These are phyloP conservation scores for Auricularia sp. DNA, from an alignment of 768 basidiomycete genomes.

Conservation along the genomic window DNA sequence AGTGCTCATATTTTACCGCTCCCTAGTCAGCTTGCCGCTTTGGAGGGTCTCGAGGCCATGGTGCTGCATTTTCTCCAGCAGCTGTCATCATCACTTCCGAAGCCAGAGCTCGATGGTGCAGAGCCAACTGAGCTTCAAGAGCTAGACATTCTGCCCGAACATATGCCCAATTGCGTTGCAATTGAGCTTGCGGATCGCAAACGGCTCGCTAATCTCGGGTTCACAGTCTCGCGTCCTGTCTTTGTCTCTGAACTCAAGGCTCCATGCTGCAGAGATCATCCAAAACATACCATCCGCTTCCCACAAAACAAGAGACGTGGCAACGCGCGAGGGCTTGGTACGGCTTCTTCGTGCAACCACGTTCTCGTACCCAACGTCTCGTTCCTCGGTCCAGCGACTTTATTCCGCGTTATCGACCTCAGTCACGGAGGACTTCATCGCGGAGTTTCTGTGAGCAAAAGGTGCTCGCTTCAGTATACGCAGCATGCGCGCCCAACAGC, in stretches of 20 bases:
- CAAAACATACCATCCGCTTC: background rate
- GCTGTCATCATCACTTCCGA: background rate
- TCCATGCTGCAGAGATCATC: background rate
- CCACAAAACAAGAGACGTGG: background rate
- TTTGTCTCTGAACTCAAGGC: background rate
- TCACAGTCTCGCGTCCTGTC: background rate
- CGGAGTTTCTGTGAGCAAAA: constrained; percentile 51
- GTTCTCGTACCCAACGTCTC: background rate
- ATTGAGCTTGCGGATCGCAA: background rate
- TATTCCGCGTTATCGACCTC: constrained; percentile 55
- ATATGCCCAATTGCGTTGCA: background rate
- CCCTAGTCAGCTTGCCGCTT: too few relatives aligned
- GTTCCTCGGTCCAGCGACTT: constrained; percentile 39
- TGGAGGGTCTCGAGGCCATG: background rate
- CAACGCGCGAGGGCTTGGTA: background rate
- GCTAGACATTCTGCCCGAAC: background rate
- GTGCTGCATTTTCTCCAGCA: background rate
- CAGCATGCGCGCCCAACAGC: constrained; percentile 1
- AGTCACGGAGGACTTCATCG: constrained; percentile 56
- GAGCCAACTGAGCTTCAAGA: background rate
- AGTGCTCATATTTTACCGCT: too few relatives aligned
- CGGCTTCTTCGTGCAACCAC: background rate
- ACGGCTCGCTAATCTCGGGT: background rate
- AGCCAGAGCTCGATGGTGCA: background rate
- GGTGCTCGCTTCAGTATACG: constrained; percentile 27